Conservation (phyloP, 192 early-diverging fungal species). For the Backusella luteola region DNA sequence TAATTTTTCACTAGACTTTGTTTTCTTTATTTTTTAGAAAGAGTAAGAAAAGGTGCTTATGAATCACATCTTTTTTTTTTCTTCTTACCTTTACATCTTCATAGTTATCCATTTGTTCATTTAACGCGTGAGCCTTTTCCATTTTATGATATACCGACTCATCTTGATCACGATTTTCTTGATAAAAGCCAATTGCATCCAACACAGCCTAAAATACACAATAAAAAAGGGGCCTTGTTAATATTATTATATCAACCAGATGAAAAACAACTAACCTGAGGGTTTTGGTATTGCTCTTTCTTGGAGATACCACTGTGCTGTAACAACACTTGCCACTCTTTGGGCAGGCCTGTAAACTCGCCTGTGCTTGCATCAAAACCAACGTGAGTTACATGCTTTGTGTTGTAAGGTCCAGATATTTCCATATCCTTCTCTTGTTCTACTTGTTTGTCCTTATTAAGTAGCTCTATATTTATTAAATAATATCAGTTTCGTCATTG, state of each 20-base stretch:
- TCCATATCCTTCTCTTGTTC: constrained; percentile 70
- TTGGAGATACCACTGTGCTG: constrained; percentile 93
- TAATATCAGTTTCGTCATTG: neutral
- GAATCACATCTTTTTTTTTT: neutral
- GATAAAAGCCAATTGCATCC: constrained; percentile 84
- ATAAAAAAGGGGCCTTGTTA: neutral
- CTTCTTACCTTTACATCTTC: neutral
- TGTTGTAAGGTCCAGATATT: constrained; percentile 94
- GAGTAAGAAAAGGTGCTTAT: neutral
- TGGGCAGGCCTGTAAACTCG: constrained; percentile 92
- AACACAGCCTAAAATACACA: constrained; percentile 57
- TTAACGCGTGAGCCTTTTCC: constrained; percentile 32
- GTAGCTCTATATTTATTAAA: constrained; percentile 13
- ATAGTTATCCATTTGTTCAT: constrained; percentile 1
- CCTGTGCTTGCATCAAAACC: constrained; percentile 96
- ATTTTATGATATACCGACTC: constrained; percentile 38
- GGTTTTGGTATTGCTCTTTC: constrained; percentile 90
- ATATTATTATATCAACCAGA: neutral
- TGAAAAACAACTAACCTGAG: constrained; percentile 54
- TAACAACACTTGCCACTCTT: constrained; percentile 90
- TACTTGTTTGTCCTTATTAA: constrained; percentile 22
- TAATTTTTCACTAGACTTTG: neutral
- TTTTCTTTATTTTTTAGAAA: neutral
- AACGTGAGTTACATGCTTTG: constrained; percentile 96
- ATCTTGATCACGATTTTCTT: constrained; percentile 50